Conservation (phyloP, 176 grass and related monocot species). For the Oryza glaberrima region DNA sequence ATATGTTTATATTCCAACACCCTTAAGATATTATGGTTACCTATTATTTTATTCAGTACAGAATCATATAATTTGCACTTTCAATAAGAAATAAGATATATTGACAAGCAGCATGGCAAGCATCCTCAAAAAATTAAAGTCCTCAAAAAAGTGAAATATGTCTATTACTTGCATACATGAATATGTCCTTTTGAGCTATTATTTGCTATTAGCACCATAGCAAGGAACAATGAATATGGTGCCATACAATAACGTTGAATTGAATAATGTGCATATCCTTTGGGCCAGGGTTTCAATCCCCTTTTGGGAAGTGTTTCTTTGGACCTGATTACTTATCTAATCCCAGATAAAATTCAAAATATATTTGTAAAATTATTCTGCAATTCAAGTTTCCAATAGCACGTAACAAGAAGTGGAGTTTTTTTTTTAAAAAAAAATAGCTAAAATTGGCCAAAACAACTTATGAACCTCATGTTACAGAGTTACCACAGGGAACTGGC, state of each 20-base stretch:
- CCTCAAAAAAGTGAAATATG: background rate
- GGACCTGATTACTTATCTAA: background rate
- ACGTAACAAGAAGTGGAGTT: background rate
- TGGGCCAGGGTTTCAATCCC: background rate
- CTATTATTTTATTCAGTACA: background rate
- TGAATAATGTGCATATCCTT: no score
- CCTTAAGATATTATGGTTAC: background rate
- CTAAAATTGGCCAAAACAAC: background rate
- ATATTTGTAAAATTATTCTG: background rate
- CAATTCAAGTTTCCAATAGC: background rate
- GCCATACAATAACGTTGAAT: no score
- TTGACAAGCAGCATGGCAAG: background rate
- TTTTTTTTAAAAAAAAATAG: background rate
- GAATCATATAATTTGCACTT: background rate
- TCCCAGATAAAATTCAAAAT: background rate
- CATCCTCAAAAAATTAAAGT: background rate
- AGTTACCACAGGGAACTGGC: background rate
- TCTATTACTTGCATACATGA: background rate
- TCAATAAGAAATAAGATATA: background rate
- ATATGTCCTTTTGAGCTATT: background rate
- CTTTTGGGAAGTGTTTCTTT: background rate
- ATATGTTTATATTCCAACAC: background rate
- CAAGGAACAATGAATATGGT: background rate
- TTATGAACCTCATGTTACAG: background rate
- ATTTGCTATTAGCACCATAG: no score